Conservation (phyloP, 305 asterid genomes). For the Lippia alba region DNA sequence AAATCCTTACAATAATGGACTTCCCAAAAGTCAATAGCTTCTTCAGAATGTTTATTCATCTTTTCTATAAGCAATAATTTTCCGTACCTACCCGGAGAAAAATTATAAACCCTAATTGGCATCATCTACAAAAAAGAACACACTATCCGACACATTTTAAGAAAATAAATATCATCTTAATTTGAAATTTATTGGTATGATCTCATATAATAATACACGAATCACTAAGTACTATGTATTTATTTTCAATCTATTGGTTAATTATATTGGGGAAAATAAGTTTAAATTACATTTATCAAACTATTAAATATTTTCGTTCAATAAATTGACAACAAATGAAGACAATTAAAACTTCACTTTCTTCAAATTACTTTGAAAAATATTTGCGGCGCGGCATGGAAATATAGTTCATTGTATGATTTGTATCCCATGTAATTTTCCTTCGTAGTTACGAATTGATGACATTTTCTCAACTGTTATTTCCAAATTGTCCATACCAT, state of each 20-base stretch:
- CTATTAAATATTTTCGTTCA: background rate
- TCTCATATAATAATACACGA: too few relatives aligned
- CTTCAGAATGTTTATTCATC: slow-evolving; percentile 18
- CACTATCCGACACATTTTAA: background rate
- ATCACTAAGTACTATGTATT: too few relatives aligned
- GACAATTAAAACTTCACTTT: too few relatives aligned
- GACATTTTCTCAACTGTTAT: slow-evolving; percentile 32
- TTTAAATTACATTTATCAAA: background rate
- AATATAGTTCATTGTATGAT: too few relatives aligned
- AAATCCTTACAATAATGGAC: background rate
- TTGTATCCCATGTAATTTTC: background rate
- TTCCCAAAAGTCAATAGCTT: slow-evolving; percentile 45
- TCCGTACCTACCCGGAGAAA: slow-evolving; percentile 29
- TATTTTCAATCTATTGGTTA: too few relatives aligned
- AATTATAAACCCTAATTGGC: background rate
- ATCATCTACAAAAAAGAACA: background rate
- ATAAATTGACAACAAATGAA: too few relatives aligned
- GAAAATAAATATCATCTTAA: background rate
- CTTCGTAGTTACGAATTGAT: slow-evolving; percentile 19
- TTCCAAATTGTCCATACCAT: background rate
- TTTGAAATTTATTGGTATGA: too few relatives aligned
- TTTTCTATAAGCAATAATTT: slow-evolving; percentile 20
- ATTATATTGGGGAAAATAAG: too few relatives aligned
- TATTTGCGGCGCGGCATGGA: too few relatives aligned
- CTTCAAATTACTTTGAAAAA: too few relatives aligned